Base-by-base conservation (phyloP, 2,329 filamentous ascomycete genomes). In the Penicillium thymicola region DNA sequence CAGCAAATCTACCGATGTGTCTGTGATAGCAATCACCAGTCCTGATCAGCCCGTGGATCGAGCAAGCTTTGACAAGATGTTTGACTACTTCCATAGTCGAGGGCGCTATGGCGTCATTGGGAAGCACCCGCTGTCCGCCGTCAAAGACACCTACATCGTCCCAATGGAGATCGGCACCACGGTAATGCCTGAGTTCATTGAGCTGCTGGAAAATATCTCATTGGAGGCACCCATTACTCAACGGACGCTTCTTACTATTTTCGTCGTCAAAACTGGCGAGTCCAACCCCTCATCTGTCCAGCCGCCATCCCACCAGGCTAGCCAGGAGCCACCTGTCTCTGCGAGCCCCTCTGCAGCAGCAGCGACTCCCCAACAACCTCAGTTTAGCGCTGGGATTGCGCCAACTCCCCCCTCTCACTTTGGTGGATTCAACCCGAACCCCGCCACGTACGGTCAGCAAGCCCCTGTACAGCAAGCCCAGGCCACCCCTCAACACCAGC, bases 71-170 rank as follows among this genome's bases (percentile, higher is more conserved):
- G 82, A 89, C 61, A 82, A 83, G 18, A 80, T 97, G n/a, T 90
- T 92, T 67, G 83, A 92, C 51, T 97, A 99, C 75, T 97, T 99
- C 70, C 80, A 86, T 41, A 82, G 82, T 49, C 90, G 93, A 68
- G 84, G 89, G 62, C 84, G 92, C 34, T 99, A 96, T 71, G 93
- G 92, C 21, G 93, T 97, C 1, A 82, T 97, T 7, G 87, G 87
- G 14, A 89, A 93, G 69, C 89, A 89, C 71, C 83, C 84, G 1
- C 76, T 86, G 30, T 83, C 85, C 21, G 88, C 91, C 58, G 89
- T 97, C 47, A 88, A 92, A 58, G 93, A 97, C 70, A 90, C 92
- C 1, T 97, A 97, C 72, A 83, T 97, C 32, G 88, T 97, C 10
- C 93, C 94, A 0, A 85, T 97, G 5, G 85, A 91, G 32, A 82